Percentiles rank a stretch among this genome's conserved stretches.
Conservation (phyloP, 1,284 basidiomycete genomes). For the Salmacisia buchloeana region DNA sequence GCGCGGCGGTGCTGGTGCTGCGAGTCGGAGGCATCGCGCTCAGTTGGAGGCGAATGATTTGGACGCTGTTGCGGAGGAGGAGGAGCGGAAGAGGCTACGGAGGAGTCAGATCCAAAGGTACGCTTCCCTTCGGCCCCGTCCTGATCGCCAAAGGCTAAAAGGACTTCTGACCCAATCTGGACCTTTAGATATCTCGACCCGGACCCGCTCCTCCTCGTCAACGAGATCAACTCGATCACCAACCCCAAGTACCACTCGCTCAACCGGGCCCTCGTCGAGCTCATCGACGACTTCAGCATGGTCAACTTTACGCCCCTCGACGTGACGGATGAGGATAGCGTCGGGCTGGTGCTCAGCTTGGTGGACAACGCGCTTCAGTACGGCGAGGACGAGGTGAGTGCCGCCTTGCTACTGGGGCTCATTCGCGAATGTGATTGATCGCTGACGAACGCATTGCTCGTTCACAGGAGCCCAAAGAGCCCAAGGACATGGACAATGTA, state of each 20-base stretch:
- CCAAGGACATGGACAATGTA: slow-evolving; percentile 47
- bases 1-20: too few species aligned
- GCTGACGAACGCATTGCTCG: background rate
- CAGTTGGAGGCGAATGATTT: background rate
- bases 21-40: background rate
- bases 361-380: slow-evolving; percentile 95
- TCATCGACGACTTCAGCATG: slow-evolving; percentile 96
- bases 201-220: slow-evolving; percentile 81
- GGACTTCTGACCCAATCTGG: slow-evolving; percentile 9
- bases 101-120: background rate
- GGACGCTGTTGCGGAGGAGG: slow-evolving; percentile 4
- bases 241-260: slow-evolving; percentile 88
- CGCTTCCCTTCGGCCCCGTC: background rate
- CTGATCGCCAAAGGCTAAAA: background rate
- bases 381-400: slow-evolving; percentile 42
- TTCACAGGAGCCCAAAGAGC: slow-evolving; percentile 42
- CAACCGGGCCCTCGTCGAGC: slow-evolving; percentile 87
- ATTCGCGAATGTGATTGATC: background rate
- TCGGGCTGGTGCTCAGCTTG: slow-evolving; percentile 85
- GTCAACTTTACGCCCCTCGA: slow-evolving; percentile 95
- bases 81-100: slow-evolving; percentile 1
- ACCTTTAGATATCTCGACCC: slow-evolving; percentile 79
- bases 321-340: slow-evolving; percentile 78
- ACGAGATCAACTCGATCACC: slow-evolving; percentile 61
- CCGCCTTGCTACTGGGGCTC: background rate